Base-by-base conservation (phyloP, 2,329 filamentous ascomycete genomes). In the Epichloe gansuensis region DNA sequence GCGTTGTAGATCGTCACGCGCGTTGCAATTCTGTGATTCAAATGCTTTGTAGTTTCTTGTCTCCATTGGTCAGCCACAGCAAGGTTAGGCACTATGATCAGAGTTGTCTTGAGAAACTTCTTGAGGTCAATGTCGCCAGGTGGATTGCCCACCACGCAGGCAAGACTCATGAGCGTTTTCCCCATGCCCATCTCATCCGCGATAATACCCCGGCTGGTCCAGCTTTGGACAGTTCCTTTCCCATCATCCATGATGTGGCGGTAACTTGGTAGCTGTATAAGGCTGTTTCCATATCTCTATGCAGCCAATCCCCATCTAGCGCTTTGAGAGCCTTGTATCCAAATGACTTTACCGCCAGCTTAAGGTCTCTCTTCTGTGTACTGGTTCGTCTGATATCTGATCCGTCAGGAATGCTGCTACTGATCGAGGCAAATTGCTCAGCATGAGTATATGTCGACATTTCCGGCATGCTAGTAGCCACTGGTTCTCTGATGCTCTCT, bases 141-240 rank as follows among this genome's bases (percentile, higher is more conserved):
- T 0, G 72, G 73, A 9, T 83, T 76, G 1, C 78, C 77, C 1
- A 85, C 71, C 52, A 93, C 84, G 35, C 93, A 74, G 1, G 88
- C 79, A n/a, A 95, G 73, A 28, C 82, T 81, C 58, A 88, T 86
- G 11, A 95, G 81, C 15, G 82, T 85, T 63, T 86, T 86, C 0
- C 82, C 82, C 0, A 85, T 62, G 0, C 82, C 82, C 79, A 84
- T 83, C 28, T 75, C 75, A 59, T 85, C 81, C 0, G 76, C 78
- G 0, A 85, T 58, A 2, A 85, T 68, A 0, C 81, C 82, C 82
- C 82, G 59, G 81, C 82, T 72, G 77, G 35, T 61, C 3, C 52
- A 0, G 63, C 39, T 0, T 23, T 9, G 1, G 55, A 65, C 4
- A 69, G 65, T 59, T 84, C 81, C 3, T 75, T 69, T 3, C 63